phyloP scores from a whole-genome alignment of 257 asterid genomes.

The Capsicum baccatum region DNA sequence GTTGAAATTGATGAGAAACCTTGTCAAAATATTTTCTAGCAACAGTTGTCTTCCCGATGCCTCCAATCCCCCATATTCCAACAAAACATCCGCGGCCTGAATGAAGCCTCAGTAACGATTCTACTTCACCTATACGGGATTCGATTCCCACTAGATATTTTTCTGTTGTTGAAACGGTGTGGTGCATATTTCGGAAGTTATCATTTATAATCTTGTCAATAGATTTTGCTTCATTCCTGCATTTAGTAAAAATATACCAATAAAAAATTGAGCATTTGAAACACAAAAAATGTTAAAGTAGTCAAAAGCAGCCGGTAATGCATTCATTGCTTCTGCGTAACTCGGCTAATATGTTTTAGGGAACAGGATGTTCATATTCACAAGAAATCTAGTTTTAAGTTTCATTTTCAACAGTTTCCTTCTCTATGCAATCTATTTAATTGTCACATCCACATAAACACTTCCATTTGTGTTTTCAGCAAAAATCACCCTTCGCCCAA shows the following conservation, averaged over 20 bases:
- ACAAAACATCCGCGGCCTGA: background rate
- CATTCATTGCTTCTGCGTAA: too few species aligned
- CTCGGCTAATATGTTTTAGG: too few species aligned
- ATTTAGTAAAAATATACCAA: too few species aligned
- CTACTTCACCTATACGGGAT: background rate
- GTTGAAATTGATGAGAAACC: background rate
- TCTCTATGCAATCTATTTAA: background rate
- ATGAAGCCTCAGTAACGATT: background rate
- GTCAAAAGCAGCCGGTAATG: too few species aligned
- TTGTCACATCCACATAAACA: constrained; percentile 7
- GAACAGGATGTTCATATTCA: background rate
- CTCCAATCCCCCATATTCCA: constrained; percentile 11
- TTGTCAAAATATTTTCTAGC: constrained; percentile 17
- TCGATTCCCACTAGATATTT: constrained; percentile 11
- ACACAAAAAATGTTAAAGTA: too few species aligned
- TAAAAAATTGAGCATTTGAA: too few species aligned
- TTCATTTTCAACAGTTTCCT: constrained; percentile 20
- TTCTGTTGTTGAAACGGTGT: background rate
- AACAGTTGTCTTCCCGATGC: background rate
- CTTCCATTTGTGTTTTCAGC: background rate
- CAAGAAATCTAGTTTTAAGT: background rate
- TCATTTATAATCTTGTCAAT: constrained; percentile 3
- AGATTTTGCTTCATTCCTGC: background rate
- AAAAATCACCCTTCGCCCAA: background rate
- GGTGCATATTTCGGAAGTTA: background rate